Evolutionary conservation across 345 rosid genomes (phyloP), one percentile per base, ranked within the genome.

Genomic region (Arabidopsis arenosa): DNA sequence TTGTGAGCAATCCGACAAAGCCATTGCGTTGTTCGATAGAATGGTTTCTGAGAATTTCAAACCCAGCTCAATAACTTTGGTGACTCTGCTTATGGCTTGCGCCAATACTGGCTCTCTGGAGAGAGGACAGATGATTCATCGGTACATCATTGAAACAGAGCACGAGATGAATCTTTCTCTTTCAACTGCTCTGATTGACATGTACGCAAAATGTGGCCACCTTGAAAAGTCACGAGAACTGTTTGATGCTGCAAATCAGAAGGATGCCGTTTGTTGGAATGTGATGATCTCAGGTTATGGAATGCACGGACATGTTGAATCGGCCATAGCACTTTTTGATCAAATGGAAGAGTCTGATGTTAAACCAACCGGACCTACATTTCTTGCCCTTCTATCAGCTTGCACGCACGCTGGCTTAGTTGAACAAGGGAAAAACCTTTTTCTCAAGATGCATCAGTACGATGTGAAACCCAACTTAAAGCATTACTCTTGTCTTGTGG

Each of bases 161-260:
- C 82, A 79, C 49, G 81, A 85, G 63, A 70, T 84, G 37, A 86
- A 73, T 73, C 75, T 83, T 52, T 80, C 93, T 65, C 89, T 90
- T 51, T 72, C 81, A 61, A 82, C 91, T 59, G 82, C 96, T 33
- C 73, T 88, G 66, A 80, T 87, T 44, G 87, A 88, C 80, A 88
- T 88, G 96, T 85, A 86, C 35, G 89, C 90, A 26, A 90, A 90
- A 77, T 85, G 89, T n/a, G 91, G 96, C 39, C 81, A 84, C 12
- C 85, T 85, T 28, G 83, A 83, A 43, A 84, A 83, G 75, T 82
- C 88, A 2, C 68, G 88, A 74, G 80, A 84, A 18, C 44, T 90
- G 64, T 88, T 90, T 30, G 47, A 82, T 68, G 79, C 77, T 14
- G 77, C 83, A 76, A 75, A 80, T 23, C 82, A 82, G 28, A 86